Evolutionary conservation across 2,329 filamentous ascomycete genomes (phyloP), one percentile per base, ranked within the genome.

Genomic region (Coniochaeta prunicola): DNA sequence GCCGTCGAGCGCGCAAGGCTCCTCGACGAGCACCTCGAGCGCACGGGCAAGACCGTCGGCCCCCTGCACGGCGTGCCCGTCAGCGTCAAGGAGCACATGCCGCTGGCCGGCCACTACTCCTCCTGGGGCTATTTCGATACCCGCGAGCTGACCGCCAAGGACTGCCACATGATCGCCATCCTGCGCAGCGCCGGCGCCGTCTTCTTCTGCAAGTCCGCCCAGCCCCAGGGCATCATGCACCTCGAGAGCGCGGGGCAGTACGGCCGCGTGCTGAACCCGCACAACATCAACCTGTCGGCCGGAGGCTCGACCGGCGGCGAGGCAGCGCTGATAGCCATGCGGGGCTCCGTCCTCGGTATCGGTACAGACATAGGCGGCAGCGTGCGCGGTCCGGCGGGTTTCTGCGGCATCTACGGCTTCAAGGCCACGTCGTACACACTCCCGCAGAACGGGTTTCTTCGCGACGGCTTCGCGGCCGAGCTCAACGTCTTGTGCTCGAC

Each of bases 401-500:
- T 56, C 36, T 56, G 54, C 12, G 54, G 54, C 2, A 59, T 68
- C 36, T 67, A 67, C 55, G 68, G 64, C 31, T 67, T 67, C 60
- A 66, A 68, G 55, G 57, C 68, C 4, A 64, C 59, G 9, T 62
- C 59, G 4, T 62, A 63, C 15, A 60, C 58, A 0, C 65, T 73
- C 0, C 71, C 70, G 0, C 67, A 64, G 58, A 62, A 64, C 5
- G 68, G 61, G 1, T 68, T 69, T 31, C 57, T 68, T 0, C 60
- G 64, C 0, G 59, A 54, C 4, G 68, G 69, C 0, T 64, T 67
- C 1, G 59, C 61, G n/a, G 66, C 64, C 0, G 73, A 75, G 59
- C 62, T 76, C 12, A 74, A 71, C 13, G 62, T 76, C 1, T 59
- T 71, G 1, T 65, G 63, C 33, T 70, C 72, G 0, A 67, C 69